Percentiles rank a stretch among this genome's conserved stretches.
These are phyloP conservation scores for Stagonosporopsis cucurbitacearum DNA, from an alignment of 2,329 filamentous ascomycete genomes.

Conservation along the genomic window DNA sequence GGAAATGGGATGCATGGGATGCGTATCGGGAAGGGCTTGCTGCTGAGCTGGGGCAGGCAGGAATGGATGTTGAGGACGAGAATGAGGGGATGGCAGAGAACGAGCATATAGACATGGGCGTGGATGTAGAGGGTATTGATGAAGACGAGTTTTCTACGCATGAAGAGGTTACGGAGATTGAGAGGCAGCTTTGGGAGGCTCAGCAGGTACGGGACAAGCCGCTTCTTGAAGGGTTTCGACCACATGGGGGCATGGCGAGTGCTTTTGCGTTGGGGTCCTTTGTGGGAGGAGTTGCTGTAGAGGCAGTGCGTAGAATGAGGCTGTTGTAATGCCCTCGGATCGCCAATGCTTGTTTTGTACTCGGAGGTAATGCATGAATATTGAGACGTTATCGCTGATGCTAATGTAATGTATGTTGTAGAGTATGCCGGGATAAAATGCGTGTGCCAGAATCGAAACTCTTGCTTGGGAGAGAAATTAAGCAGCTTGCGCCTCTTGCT, in stretches of 20 bases:
- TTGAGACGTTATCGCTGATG: not conserved
- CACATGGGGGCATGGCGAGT: not conserved
- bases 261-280: not conserved
- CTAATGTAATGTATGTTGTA: not conserved
- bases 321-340: not conserved
- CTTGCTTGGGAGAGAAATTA: not conserved
- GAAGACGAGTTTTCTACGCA: not conserved
- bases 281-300: not conserved
- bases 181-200: not conserved
- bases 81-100: not conserved
- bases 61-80: not conserved
- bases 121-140: no score
- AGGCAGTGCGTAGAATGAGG: not conserved
- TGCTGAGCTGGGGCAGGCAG: not conserved
- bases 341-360: not conserved
- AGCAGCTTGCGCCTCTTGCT: slow-evolving; percentile 14
- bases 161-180: not conserved
- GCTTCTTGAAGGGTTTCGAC: not conserved
- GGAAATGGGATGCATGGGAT: not conserved
- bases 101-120: not conserved
- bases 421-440: not conserved
- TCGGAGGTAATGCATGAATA: not conserved
- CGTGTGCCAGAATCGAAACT: not conserved
- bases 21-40: not conserved
- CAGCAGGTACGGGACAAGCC: not conserved